A percentile compares a stretch with the other conserved stretches of the same genome.
Evolutionary conservation across 352 stramenopile species (phyloP).

Genomic region (Globisporangium parvum): DNA sequence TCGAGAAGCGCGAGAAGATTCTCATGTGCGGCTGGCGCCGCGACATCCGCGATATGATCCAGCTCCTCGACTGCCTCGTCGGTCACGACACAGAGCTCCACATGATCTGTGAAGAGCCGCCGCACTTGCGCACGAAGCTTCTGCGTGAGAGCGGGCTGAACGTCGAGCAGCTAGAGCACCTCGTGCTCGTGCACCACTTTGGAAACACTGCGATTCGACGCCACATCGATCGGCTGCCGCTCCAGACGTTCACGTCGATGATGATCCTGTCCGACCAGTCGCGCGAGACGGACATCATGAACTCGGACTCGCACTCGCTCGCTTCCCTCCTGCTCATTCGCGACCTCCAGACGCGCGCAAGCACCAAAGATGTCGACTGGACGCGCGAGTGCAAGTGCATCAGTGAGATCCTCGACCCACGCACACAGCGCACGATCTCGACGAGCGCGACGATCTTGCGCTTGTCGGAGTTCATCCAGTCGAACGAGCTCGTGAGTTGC

Average conservation of each 20-base stretch:
- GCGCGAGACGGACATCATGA: constrained; percentile 73
- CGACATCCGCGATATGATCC: constrained; percentile 88
- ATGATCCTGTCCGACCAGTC: constrained; percentile 79
- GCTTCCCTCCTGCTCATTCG: constrained; percentile 81
- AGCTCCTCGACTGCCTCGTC: constrained; percentile 71
- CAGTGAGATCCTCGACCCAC: constrained; percentile 83
- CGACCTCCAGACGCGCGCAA: constrained; percentile 46
- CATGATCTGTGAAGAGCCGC: constrained; percentile 75
- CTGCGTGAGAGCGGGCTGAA: constrained; percentile 58
- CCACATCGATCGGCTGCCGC: constrained; percentile 52
- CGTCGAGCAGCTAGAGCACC: constrained; percentile 36
- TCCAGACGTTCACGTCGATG: constrained; percentile 72
- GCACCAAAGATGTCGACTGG: constrained; percentile 8
- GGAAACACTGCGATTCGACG: constrained; percentile 79
- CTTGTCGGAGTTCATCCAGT: constrained; percentile 85
- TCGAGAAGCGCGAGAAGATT: constrained; percentile 43
- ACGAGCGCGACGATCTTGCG: constrained; percentile 64
- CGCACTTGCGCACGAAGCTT: constrained; percentile 54
- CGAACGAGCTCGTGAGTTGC: constrained; percentile 81
- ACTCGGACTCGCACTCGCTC: constrained; percentile 83
- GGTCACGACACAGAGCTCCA: constrained; percentile 56
- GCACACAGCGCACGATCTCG: constrained; percentile 79
- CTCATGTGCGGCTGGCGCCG: constrained; percentile 87
- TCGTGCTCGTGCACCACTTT: constrained; percentile 59
- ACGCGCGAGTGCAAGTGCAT: constrained; percentile 62